Conservation (phyloP, 1,284 basidiomycete species). For the Moesziomyces antarcticus region DNA sequence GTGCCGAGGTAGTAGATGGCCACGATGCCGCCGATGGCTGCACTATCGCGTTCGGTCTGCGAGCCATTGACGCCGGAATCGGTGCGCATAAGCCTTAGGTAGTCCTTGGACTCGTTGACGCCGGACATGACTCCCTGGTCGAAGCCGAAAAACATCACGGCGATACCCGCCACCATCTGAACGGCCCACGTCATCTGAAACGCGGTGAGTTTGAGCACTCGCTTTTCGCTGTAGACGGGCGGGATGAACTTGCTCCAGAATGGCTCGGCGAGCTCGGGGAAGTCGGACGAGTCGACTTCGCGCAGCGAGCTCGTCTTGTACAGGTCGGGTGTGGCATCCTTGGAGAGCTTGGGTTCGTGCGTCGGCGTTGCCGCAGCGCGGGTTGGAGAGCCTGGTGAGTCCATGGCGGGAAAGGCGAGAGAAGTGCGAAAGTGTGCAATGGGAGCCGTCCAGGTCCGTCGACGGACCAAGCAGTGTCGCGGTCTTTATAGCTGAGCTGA, state of each 20-base stretch:
- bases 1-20: conserved; percentile 30
- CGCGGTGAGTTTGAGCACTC: conserved; percentile 18
- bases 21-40: conserved; percentile 21
- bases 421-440: background rate
- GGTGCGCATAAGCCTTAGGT: conserved; percentile 30
- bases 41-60: conserved; percentile 17
- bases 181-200: conserved; percentile 42
- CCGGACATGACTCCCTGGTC: conserved; percentile 34
- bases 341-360: conserved; percentile 16
- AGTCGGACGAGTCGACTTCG: conserved; percentile 11
- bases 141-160: conserved; percentile 34
- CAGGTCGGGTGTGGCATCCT: conserved; percentile 2
- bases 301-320: conserved; percentile 11
- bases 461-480: too few relatives aligned
- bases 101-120: conserved; percentile 33
- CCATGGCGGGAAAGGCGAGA: conserved; percentile 7
- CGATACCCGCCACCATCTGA: conserved; percentile 28
- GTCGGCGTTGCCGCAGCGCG: conserved; percentile 11
- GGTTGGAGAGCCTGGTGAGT: conserved; percentile 19
- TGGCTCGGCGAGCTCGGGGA: conserved; percentile 23
- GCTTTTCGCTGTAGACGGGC: conserved; percentile 25
- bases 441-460: too few relatives aligned
- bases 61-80: conserved; percentile 24
- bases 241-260: conserved; percentile 29
- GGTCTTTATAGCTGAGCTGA: too few relatives aligned